Evolutionary conservation across 208 protist genomes (phyloP).

Genomic region (Acanthamoeba castellanii): DNA sequence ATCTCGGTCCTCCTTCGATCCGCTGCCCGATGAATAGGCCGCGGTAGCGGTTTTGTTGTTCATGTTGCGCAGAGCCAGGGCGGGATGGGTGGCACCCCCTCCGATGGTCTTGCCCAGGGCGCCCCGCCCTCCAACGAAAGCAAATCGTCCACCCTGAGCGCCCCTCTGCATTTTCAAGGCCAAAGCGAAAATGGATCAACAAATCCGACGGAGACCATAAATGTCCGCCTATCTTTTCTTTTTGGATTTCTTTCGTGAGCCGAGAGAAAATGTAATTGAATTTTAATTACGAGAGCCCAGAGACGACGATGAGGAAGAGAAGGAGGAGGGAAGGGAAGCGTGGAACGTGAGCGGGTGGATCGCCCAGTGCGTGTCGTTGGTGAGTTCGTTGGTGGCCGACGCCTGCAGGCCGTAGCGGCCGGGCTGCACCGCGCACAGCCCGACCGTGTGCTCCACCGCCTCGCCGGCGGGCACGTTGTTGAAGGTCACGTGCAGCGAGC

Average conservation of each 20-base stretch:
- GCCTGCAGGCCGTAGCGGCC: constrained; percentile 6
- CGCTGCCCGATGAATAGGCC: background rate
- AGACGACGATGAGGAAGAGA: background rate
- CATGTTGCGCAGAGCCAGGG: background rate
- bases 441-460: background rate
- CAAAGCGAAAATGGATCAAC: too few species aligned
- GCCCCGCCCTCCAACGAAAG: background rate
- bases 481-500: background rate
- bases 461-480: background rate
- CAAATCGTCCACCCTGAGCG: background rate
- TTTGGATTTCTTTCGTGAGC: too few species aligned
- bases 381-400: constrained; percentile 11
- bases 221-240: too few species aligned
- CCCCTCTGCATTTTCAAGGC: background rate
- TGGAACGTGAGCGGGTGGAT: background rate
- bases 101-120: background rate
- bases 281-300: too few species aligned
- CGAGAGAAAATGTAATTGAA: too few species aligned
- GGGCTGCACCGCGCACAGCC: constrained; percentile 1
- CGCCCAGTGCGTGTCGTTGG: constrained; percentile 25
- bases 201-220: too few species aligned
- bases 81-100: background rate
- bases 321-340: background rate
- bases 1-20: background rate
- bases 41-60: background rate